Evolutionary conservation across 1,284 basidiomycete genomes (phyloP).

Genomic region (Sanguinoderma infundibulare): DNA sequence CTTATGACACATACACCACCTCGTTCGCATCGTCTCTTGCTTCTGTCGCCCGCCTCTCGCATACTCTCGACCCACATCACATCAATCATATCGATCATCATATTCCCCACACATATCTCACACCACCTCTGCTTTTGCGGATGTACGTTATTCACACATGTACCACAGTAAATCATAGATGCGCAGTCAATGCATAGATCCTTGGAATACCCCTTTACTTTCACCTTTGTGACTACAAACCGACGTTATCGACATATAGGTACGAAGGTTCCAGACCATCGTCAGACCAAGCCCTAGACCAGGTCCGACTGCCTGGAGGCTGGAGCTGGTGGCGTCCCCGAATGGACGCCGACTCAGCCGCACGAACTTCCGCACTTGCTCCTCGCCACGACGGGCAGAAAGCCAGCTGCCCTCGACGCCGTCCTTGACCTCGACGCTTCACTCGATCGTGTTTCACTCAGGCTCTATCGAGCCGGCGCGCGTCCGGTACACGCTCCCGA

Average conservation of each 20-base stretch:
- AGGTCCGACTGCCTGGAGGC: background rate
- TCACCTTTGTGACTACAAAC: no score
- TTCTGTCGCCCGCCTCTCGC: background rate
- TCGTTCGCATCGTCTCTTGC: background rate
- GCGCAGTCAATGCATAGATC: conserved; percentile 25
- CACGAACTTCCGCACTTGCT: background rate
- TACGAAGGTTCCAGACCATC: background rate
- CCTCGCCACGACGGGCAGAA: background rate
- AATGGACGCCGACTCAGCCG: no score
- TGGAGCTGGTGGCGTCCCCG: background rate
- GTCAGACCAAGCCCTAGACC: background rate
- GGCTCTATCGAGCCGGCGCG: background rate
- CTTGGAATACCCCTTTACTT: conserved; percentile 4
- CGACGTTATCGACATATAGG: background rate
- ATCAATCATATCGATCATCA: conserved; percentile 10
- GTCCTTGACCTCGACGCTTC: background rate
- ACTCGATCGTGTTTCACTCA: conserved; percentile 12
- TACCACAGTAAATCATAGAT: conserved; percentile 25
- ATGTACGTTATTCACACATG: conserved; percentile 24
- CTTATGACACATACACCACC: conserved; percentile 8
- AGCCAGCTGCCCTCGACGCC: background rate
- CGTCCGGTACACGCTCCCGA: background rate
- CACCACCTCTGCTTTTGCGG: conserved; percentile 9
- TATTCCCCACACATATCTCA: conserved; percentile 5
- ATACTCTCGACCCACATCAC: conserved; percentile 6